Conservation (phyloP, 1,284 basidiomycete genomes). For the Schizophyllum amplum region DNA sequence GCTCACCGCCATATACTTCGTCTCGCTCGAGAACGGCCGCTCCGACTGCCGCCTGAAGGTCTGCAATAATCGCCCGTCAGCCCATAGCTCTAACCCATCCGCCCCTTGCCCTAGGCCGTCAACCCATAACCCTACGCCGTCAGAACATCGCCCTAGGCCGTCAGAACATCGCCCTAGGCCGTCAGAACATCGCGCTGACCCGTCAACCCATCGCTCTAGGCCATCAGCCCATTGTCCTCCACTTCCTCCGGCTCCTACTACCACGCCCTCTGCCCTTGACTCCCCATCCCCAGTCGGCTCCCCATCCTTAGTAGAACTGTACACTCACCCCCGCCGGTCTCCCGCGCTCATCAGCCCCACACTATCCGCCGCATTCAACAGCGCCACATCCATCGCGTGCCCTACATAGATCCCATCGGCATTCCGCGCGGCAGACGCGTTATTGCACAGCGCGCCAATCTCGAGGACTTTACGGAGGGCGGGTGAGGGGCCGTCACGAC, state of each 20-base stretch:
- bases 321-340: too few species aligned
- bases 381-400: constrained; percentile 90
- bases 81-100: too few species aligned
- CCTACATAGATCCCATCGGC: constrained; percentile 76
- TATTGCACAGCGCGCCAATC: constrained; percentile 69
- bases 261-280: neutral
- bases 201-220: too few species aligned
- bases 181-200: too few species aligned
- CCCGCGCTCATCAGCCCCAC: constrained; percentile 65
- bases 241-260: constrained; percentile 51
- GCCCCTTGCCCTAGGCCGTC: too few species aligned
- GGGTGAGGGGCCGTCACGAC: constrained; percentile 24
- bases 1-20: constrained; percentile 87
- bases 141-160: too few species aligned
- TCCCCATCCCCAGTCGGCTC: too few species aligned
- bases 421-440: constrained; percentile 54
- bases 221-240: constrained; percentile 31
- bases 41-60: constrained; percentile 73
- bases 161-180: too few species aligned
- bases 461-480: constrained; percentile 58
- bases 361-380: constrained; percentile 73
- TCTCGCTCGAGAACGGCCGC: constrained; percentile 87
- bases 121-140: too few species aligned
- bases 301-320: too few species aligned
- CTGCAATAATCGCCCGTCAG: constrained; percentile 24